Percentiles rank a stretch among this genome's conserved stretches.
These are phyloP conservation scores for Parastagonospora avenae DNA, from an alignment of 2,329 filamentous ascomycete species.

Conservation along the genomic window DNA sequence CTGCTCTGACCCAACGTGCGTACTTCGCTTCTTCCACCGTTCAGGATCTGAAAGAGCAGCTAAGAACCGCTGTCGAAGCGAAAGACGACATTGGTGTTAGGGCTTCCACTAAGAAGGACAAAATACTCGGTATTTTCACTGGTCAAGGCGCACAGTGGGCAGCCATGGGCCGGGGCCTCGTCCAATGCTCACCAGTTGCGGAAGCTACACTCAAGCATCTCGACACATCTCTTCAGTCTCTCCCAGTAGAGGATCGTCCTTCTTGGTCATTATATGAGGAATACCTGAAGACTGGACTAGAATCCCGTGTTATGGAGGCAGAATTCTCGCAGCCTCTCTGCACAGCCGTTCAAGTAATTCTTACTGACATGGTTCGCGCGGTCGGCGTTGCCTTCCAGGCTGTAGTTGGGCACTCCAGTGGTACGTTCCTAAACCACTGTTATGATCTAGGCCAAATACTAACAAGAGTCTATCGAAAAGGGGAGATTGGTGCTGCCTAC, in stretches of 20 bases:
- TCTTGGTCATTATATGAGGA: background rate
- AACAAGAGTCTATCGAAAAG: too few species aligned
- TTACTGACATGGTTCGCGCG: conserved; percentile 35
- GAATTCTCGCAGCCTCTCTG: conserved; percentile 41
- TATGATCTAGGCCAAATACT: too few species aligned
- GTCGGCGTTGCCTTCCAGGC: conserved; percentile 37
- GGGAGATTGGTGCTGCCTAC: conserved; percentile 48
- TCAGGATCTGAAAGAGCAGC: too few species aligned
- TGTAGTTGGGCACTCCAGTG: conserved; percentile 50
- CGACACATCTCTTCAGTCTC: background rate
- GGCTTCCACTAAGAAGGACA: background rate
- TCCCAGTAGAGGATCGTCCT: background rate
- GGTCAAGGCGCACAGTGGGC: conserved; percentile 54
- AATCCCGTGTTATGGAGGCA: conserved; percentile 7
- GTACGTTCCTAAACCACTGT: too few species aligned
- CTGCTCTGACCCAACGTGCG: too few species aligned
- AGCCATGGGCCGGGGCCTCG: too few species aligned
- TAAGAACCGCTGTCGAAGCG: background rate
- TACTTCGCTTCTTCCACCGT: too few species aligned
- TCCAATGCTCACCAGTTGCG: too few species aligned
- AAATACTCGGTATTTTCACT: conserved; percentile 27
- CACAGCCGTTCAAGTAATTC: conserved; percentile 45
- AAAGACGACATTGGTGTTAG: too few species aligned
- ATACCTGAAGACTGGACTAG: background rate
- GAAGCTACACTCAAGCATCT: too few species aligned